Conservation (phyloP, 1,284 basidiomycete genomes). For the Cryptococcus wingfieldii region DNA sequence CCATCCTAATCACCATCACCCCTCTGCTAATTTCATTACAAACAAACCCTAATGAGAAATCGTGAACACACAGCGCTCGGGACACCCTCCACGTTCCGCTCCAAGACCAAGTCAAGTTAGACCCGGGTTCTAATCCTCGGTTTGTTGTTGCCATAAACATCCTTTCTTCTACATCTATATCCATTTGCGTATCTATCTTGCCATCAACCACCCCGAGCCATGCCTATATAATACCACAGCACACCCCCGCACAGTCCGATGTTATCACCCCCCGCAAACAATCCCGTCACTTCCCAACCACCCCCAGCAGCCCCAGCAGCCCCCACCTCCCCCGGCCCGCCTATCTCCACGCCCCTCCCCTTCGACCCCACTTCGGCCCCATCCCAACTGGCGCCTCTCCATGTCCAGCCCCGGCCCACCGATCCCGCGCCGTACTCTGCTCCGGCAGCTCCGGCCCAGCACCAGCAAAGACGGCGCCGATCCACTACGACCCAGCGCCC, state of each 20-base stretch:
- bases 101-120: too few species aligned
- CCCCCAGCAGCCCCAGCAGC: not conserved
- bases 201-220: not conserved
- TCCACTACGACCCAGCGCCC: too few species aligned
- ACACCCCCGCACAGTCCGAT: not conserved
- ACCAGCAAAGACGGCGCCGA: not conserved
- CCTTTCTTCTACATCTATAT: too few species aligned
- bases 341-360: not conserved
- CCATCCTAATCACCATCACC: too few species aligned
- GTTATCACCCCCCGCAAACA: not conserved
- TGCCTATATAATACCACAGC: not conserved
- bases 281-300: not conserved
- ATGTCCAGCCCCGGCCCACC: not conserved
- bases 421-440: not conserved
- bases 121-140: too few species aligned
- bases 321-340: not conserved
- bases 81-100: too few species aligned
- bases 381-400: not conserved
- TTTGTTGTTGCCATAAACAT: too few species aligned
- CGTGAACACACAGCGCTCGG: too few species aligned
- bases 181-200: too few species aligned
- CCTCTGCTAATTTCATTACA: too few species aligned
- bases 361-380: not conserved
- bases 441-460: not conserved
- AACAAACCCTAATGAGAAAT: too few species aligned